Conservation (phyloP, 2,329 filamentous ascomycete species). For the Ophiostoma tasmaniense region DNA sequence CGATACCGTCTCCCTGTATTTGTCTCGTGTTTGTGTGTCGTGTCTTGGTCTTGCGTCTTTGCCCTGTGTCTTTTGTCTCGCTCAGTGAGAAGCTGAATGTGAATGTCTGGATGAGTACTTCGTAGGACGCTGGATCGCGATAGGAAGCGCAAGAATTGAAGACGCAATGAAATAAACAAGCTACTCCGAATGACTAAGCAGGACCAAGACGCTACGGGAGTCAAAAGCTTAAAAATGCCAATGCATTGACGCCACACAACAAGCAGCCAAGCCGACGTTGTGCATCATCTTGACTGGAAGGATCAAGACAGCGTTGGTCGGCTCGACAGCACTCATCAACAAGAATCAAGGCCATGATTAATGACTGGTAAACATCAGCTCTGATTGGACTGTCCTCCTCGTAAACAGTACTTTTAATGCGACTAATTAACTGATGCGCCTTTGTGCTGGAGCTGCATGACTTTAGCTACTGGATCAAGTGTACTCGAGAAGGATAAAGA, state of each 20-base stretch:
- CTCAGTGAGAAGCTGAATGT: background rate
- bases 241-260: background rate
- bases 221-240: background rate
- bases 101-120: no score
- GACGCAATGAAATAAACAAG: no score
- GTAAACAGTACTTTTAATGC: background rate
- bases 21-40: no score
- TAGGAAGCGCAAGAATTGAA: no score
- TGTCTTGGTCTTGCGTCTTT: background rate
- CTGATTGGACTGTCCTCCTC: background rate
- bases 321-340: no score
- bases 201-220: background rate
- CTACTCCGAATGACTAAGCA: no score
- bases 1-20: background rate
- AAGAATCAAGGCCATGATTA: no score
- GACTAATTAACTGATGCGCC: background rate
- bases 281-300: no score
- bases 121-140: no score
- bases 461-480: no score
- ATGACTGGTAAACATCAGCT: background rate
- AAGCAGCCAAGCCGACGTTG: background rate
- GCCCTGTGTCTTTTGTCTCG: background rate
- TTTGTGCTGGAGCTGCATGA: background rate
- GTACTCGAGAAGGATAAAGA: no score
- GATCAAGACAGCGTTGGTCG: no score